Base-by-base conservation (phyloP, 139 green algal genomes). In the Diplosphaera chodatii region DNA sequence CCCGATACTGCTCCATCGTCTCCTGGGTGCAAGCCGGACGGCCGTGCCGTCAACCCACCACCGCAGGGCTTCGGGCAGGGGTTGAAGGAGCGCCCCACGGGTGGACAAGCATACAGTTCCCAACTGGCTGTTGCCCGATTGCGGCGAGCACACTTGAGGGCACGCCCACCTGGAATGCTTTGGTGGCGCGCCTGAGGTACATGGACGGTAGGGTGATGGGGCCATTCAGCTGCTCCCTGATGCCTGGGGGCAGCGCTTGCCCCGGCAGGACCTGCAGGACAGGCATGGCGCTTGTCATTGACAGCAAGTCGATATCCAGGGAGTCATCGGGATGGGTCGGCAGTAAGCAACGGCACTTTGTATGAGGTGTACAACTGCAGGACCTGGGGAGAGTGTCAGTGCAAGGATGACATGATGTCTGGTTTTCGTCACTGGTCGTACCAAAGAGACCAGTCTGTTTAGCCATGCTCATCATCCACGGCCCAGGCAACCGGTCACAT, bases 171-270 rank as follows among this genome's bases (percentile, higher is more conserved):
- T 70, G 34, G n/a, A 85, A 84, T 1, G 65, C 67, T 28, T 66
- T 28, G 18, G 85, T 64, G 6, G 80, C 62, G 55, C 70, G 71
- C 0, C 55, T 23, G 64, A 86, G 55, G 41, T 80, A 86, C 29
- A 34, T 29, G 64, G 69, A 80, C 23, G 74, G 78, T 32, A 80
- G 32, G 55, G 59, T 37, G 22, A 73, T 32, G 31, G 74, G 65
- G 18, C 31, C 32, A 31, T 34, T 68, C 20, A 83, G 66, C 37
- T 78, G 72, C 22, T 80, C 74, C 28, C 68, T 15, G 32, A 73
- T 28, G n/a, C 30, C 23, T 5, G 55, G 41, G 27, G 77, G 66
- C 65, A 78, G 40, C 31, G 40, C 66, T 16, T 70, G 55, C 21
- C 41, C 22, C 30, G 29, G 8, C 34, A n/a, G 37, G 25, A 55